Percentiles rank a stretch among this genome's conserved stretches.
Conservation (phyloP, 345 rosid species). For the Noccaea bulbosa region DNA sequence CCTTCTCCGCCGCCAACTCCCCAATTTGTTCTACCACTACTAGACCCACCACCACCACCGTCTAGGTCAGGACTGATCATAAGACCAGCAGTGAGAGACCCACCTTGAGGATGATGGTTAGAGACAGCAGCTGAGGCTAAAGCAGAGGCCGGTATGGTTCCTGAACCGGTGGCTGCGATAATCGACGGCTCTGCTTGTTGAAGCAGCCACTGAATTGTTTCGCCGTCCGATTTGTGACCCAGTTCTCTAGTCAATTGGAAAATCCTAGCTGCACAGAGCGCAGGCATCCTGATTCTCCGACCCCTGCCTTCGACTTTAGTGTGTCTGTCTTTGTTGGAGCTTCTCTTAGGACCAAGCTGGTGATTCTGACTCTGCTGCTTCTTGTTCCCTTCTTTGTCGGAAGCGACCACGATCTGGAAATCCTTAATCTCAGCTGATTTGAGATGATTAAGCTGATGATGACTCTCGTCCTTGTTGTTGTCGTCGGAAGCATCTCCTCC, state of each 20-base stretch:
- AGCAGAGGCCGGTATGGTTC: slow-evolving; percentile 97
- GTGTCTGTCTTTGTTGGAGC: slow-evolving; percentile 93
- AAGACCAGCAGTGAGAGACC: slow-evolving; percentile 67
- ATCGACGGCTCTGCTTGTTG: slow-evolving; percentile 97
- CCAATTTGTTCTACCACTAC: slow-evolving; percentile 68
- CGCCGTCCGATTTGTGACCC: slow-evolving; percentile 98
- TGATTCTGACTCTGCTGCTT: slow-evolving; percentile 45
- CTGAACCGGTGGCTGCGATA: slow-evolving; percentile 87
- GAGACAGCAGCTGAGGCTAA: slow-evolving; percentile 73
- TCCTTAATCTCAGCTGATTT: slow-evolving; percentile 72
- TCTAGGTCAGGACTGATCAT: slow-evolving; percentile 72
- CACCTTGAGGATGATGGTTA: slow-evolving; percentile 55
- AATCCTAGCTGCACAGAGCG: slow-evolving; percentile 95
- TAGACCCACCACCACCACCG: slow-evolving; percentile 44
- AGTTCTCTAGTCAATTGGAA: slow-evolving; percentile 94
- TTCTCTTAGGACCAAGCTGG: slow-evolving; percentile 77
- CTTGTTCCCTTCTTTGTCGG: slow-evolving; percentile 67
- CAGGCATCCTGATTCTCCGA: slow-evolving; percentile 96
- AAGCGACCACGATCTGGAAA: slow-evolving; percentile 69
- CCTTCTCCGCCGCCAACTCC: slow-evolving; percentile 57
- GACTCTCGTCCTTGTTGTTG: slow-evolving; percentile 41
- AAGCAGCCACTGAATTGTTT: slow-evolving; percentile 93
- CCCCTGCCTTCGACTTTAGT: slow-evolving; percentile 97
- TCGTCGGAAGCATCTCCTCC: slow-evolving; percentile 37
- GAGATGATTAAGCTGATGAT: slow-evolving; percentile 13